Percentiles rank a stretch among this genome's conserved stretches.
These are phyloP conservation scores for Claviceps quebecensis DNA, from an alignment of 2,329 filamentous ascomycete genomes.

Conservation along the genomic window DNA sequence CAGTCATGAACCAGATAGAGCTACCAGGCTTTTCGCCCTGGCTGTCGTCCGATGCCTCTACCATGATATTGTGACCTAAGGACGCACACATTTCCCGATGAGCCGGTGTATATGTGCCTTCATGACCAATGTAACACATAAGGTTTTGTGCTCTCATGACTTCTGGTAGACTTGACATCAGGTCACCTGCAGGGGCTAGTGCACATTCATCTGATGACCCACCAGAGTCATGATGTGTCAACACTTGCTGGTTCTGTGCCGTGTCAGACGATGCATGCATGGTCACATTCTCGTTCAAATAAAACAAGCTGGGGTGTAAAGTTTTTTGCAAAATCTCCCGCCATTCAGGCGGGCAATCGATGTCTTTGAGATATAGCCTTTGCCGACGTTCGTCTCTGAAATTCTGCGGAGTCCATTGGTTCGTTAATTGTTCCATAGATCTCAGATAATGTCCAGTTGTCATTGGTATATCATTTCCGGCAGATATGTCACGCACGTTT, in stretches of 20 bases:
- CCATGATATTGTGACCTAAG: constrained; percentile 95
- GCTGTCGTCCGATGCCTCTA: constrained; percentile 64
- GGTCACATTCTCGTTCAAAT: constrained; percentile 68
- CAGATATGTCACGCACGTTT: constrained; percentile 66
- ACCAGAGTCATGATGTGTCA: constrained; percentile 21
- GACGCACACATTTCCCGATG: constrained; percentile 97
- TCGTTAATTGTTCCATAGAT: constrained; percentile 69
- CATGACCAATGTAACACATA: constrained; percentile 97
- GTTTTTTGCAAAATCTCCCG: constrained; percentile 61
- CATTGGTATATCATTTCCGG: constrained; percentile 63
- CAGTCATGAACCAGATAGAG: constrained; percentile 98
- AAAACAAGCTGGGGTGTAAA: constrained; percentile 73
- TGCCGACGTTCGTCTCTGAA: constrained; percentile 71
- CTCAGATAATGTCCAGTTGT: constrained; percentile 83
- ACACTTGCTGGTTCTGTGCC: constrained; percentile 8
- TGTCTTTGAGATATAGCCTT: constrained; percentile 89
- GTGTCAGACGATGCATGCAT: constrained; percentile 10
- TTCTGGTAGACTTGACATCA: constrained; percentile 83
- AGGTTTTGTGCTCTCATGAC: constrained; percentile 90
- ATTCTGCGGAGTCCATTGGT: constrained; percentile 64
- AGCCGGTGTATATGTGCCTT: constrained; percentile 90
- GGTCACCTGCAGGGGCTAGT: constrained; percentile 64
- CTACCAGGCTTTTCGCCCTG: constrained; percentile 71
- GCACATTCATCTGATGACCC: constrained; percentile 36
- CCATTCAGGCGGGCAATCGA: constrained; percentile 87